Base-by-base conservation (phyloP, 2,329 filamentous ascomycete genomes). In the Stagonosporopsis vannaccii region DNA sequence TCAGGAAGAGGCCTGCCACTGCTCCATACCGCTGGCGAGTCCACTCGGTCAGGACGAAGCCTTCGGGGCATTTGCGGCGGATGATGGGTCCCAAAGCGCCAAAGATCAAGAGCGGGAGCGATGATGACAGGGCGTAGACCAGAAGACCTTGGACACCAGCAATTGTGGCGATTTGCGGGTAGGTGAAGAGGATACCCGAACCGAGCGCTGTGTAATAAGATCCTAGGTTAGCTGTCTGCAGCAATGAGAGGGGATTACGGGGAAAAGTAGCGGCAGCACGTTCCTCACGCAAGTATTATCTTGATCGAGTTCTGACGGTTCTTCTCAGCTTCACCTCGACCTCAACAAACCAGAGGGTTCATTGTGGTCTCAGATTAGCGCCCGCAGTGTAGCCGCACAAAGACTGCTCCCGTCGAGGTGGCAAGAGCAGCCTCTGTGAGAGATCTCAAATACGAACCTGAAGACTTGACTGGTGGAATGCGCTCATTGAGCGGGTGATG, bases 281-380 rank as follows among this genome's bases (percentile, higher is more conserved):
- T 93, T 94, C 90, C 91, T 88, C 91, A 94, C 91, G 91, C 91
- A 95, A 95, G 91, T 89, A 92, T 94, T 95, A 94, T 91, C 91
- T 95, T 95, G 91, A 91, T 95, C 91, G 90, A 94, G 90, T 94
- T 88, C 80, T 90, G 82, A 93, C 91, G 90, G 91, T 95, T 87
- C 89, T 89, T 94, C 91, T 95, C 91, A 94, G 91, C 91, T 86
- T 92, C 85, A 81, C 85, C 69, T 67, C 58, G 58, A 67, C 59
- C 45, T 44, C 35, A 23, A 51, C 43, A 37, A 47, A 20, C 43
- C 22, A 3, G 7, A 35, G 35, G 9, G 33, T 26, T 19, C 15
- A 53, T 45, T 46, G 47, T 22, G 42, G 15, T 42, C 54, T 61
- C 49, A 60, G 87, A 79, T 91, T 83, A 68, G 90, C 90, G 88